phyloP scores from a whole-genome alignment of 306 rosid genomes.

The Casuarina equisetifolia region DNA sequence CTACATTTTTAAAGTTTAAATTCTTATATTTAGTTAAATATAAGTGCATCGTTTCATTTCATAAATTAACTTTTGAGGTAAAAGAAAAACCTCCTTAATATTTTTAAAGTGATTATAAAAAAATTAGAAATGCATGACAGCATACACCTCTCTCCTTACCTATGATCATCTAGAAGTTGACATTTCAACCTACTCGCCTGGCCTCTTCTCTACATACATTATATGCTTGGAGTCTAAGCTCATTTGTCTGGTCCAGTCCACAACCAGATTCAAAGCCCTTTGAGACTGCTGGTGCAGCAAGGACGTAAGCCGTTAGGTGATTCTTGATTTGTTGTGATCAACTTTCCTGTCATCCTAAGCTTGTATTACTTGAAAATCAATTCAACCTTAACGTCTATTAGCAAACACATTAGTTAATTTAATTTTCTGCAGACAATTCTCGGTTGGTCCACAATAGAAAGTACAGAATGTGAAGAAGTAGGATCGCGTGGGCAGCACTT shows the following conservation, averaged over 20 bases:
- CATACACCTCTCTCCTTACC: too few species aligned
- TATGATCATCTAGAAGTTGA: constrained; percentile 18
- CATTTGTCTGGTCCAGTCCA: background rate
- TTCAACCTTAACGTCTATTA: background rate
- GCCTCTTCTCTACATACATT: constrained; percentile 3
- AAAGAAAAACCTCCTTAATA: too few species aligned
- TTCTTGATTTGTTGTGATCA: background rate
- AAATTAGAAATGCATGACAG: too few species aligned
- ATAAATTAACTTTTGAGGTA: too few species aligned
- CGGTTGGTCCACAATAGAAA: too few species aligned
- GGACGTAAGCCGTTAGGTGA: background rate
- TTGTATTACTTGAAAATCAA: background rate
- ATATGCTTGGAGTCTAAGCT: constrained; percentile 18
- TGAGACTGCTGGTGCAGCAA: constrained; percentile 9
- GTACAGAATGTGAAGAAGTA: too few species aligned
- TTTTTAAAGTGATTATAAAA: too few species aligned
- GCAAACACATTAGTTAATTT: background rate
- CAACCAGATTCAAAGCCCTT: background rate
- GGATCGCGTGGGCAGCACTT: background rate
- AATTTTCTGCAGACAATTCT: too few species aligned
- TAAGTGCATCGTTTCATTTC: too few species aligned
- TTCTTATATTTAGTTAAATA: too few species aligned
- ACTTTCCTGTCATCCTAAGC: background rate
- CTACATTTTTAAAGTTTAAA: too few species aligned
- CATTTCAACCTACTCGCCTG: constrained; percentile 31